phyloP scores from a whole-genome alignment of 331 rosid species.

The Malus hybrid region DNA sequence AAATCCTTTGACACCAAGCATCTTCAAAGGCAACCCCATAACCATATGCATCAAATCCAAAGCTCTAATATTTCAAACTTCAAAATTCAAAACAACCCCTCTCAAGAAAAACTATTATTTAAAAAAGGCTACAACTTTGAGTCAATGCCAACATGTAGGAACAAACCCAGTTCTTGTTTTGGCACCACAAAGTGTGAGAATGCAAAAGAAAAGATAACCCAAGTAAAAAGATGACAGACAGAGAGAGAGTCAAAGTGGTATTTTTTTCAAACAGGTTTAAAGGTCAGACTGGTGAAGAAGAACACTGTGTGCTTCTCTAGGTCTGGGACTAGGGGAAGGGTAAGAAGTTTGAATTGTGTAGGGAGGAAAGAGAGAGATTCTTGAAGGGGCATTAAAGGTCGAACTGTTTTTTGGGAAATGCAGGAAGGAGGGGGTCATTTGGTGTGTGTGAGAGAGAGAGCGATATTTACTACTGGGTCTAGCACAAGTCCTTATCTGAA shows the following conservation, averaged over 20 bases:
- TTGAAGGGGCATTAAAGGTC: conserved; percentile 23
- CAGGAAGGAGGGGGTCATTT: conserved; percentile 25
- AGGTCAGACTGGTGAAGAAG: conserved; percentile 2
- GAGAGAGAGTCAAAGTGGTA: conserved; percentile 28
- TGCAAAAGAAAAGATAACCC: conserved; percentile 15
- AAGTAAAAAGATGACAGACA: background rate
- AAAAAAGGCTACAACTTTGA: conserved; percentile 1
- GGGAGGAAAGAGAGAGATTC: background rate
- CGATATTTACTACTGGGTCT: conserved; percentile 33
- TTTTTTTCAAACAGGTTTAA: conserved; percentile 14
- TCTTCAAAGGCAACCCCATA: conserved; percentile 36
- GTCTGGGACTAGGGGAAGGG: too few species aligned
- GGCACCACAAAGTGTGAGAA: conserved; percentile 22
- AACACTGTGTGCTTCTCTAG: too few species aligned
- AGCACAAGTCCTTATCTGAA: conserved; percentile 75
- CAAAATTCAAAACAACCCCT: background rate
- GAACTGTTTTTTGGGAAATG: conserved; percentile 45
- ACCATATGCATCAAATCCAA: conserved; percentile 14
- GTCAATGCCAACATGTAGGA: conserved; percentile 33
- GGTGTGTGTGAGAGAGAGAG: conserved; percentile 3
- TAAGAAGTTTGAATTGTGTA: background rate
- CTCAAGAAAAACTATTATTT: background rate
- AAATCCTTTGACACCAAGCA: conserved; percentile 77
- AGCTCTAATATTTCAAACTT: conserved; percentile 27
- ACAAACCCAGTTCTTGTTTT: conserved; percentile 22